Conservation (phyloP, 306 rosid genomes). For the Pachyrhizus erosus region DNA sequence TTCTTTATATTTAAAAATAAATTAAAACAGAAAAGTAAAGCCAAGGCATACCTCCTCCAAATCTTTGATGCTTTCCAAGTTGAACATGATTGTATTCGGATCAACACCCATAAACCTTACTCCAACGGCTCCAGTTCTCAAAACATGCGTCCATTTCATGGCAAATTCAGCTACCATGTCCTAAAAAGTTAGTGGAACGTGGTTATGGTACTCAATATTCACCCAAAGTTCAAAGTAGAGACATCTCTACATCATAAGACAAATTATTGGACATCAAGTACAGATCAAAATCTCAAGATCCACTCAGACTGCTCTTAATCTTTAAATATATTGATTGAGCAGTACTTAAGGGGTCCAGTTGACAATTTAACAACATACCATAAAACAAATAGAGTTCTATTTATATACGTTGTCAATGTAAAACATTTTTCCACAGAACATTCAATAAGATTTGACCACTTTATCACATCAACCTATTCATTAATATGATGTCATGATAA, state of each 20-base stretch:
- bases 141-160: constrained; percentile 83
- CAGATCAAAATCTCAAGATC: not conserved
- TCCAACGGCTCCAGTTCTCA: constrained; percentile 80
- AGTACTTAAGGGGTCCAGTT: not conserved
- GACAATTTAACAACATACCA: constrained; percentile 8
- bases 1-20: constrained; percentile 8
- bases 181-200: constrained; percentile 51
- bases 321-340: not conserved
- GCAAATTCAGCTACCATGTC: constrained; percentile 77
- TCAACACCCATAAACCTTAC: constrained; percentile 82
- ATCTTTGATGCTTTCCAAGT: constrained; percentile 74
- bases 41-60: constrained; percentile 64
- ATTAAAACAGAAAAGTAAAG: not conserved
- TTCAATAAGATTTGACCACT: no score
- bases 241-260: constrained; percentile 26
- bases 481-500: no score
- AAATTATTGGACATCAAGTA: constrained; percentile 4
- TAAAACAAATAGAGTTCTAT: no score
- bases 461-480: no score
- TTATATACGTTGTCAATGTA: no score
- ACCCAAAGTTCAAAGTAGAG: constrained; percentile 12
- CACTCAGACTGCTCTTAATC: not conserved
- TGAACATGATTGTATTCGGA: constrained; percentile 88
- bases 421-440: no score
- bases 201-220: constrained; percentile 7